Evolutionary conservation across 306 rosid species (phyloP), one percentile per base, ranked within the genome.

Genomic region (Glycine soja): DNA sequence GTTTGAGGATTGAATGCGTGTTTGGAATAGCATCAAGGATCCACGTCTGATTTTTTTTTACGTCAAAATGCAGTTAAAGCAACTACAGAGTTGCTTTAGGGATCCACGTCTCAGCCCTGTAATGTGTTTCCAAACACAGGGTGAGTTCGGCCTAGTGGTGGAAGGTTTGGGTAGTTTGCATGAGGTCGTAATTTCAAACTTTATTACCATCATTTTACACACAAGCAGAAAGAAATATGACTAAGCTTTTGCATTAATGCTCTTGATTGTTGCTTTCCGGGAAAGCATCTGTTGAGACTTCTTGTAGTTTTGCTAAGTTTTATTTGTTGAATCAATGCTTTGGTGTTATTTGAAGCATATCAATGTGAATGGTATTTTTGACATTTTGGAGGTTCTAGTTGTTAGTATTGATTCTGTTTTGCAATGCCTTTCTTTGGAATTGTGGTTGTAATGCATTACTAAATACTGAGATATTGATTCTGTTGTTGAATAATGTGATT

Each of bases 401-500:
- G 46, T 58, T 74, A 61, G 75, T 75, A 8, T 54, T 24, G 48
- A 10, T 52, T 54, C 30, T 66, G 62, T 58, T 63, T 56, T 63
- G 16, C 72, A 71, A 57, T 76, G 71, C 6, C n/a, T 54, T 18
- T 43, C 16, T 64, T 32, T 71, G 40, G 45, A 69, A 50, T 76
- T 32, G 56, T 45, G 72, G 32, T 80, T 83, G 72, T 72, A 66
- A 51, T 66, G 16, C 56, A 30, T 67, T 34, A 12, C 16, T 9
- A 32, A 54, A 10, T 42, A 9, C 45, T 16, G 13, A 12, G 66
- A 51, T 59, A 30, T 61, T 13, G 51, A 58, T 61, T 84, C 13
- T 63, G 3, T 54, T 72, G 48, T n/a, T 74, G 77, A 74, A 52
- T 82, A 10, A 12, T 69, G n/a, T 53, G 48, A 76, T 77, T 73